Evolutionary conservation across 768 basidiomycete genomes (phyloP).

Genomic region (Tulasnella sp.): DNA sequence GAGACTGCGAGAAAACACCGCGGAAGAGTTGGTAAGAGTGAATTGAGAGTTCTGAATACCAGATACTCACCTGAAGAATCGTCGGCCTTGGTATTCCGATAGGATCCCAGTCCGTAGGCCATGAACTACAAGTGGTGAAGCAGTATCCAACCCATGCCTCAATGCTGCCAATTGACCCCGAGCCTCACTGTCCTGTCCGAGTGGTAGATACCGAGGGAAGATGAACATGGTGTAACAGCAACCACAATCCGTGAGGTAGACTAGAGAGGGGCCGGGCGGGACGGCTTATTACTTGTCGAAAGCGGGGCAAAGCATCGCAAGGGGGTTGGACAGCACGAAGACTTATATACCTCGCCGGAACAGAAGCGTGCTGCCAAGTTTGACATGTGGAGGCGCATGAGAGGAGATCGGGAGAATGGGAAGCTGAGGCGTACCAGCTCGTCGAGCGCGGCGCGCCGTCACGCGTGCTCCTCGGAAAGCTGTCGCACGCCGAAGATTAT

Average conservation of each 20-base stretch:
- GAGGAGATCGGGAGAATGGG: too few species aligned
- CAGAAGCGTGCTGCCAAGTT: not conserved
- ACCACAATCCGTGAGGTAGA: not conserved
- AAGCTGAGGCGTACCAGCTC: too few species aligned
- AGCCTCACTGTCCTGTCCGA: conserved; percentile 14
- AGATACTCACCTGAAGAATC: conserved; percentile 13
- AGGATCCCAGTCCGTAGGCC: conserved; percentile 9
- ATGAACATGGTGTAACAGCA: not conserved
- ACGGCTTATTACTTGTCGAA: not conserved
- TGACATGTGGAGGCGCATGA: too few species aligned
- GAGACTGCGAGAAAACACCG: not conserved
- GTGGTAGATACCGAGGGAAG: conserved; percentile 9
- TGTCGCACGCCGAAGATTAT: too few species aligned
- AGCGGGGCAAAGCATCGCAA: not conserved
- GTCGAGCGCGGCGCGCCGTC: too few species aligned
- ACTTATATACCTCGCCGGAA: not conserved
- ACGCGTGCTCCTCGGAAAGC: too few species aligned
- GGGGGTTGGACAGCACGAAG: not conserved
- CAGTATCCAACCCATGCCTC: conserved; percentile 13
- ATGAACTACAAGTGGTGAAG: conserved; percentile 13
- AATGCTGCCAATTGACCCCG: conserved; percentile 10
- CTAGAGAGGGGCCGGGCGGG: not conserved
- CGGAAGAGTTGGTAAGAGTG: not conserved
- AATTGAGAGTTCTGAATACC: not conserved
- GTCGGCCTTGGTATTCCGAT: conserved; percentile 11